Conservation (phyloP, 768 basidiomycete genomes). For the Lactarius quietus region DNA sequence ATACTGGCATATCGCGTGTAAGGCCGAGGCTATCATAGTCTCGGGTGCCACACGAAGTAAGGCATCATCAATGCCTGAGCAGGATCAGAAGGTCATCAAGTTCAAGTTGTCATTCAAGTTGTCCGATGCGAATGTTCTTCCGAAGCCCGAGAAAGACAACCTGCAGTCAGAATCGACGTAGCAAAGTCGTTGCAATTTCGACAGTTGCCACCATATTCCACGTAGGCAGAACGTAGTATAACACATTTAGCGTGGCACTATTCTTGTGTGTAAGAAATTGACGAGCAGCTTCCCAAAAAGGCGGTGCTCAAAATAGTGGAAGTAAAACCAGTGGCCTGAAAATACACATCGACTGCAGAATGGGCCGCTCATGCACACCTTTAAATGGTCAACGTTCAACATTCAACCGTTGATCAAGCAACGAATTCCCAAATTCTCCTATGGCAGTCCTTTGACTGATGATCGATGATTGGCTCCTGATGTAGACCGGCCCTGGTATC, state of each 20-base stretch:
- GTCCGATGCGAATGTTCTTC: not conserved
- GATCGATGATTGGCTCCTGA: not conserved
- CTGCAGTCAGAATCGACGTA: not conserved
- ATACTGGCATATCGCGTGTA: not conserved
- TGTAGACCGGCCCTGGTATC: too few species aligned
- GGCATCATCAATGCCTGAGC: not conserved
- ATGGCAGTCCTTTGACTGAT: too few species aligned
- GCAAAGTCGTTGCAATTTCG: conserved; percentile 8
- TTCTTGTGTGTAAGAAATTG: not conserved
- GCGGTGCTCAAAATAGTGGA: not conserved
- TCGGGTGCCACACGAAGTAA: conserved; percentile 4
- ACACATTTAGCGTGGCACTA: not conserved
- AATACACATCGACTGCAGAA: too few species aligned
- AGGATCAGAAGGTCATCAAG: not conserved
- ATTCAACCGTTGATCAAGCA: not conserved
- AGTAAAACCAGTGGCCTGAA: too few species aligned
- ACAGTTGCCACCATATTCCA: not conserved
- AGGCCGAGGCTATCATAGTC: too few species aligned
- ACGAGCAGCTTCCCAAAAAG: not conserved
- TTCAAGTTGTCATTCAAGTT: too few species aligned
- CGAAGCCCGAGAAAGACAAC: not conserved
- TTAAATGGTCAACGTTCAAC: too few species aligned
- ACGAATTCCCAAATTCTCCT: not conserved
- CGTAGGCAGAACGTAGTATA: conserved; percentile 2
- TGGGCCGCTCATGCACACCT: too few species aligned